These are phyloP conservation scores for Penicillium corylophilum DNA, from an alignment of 2,329 filamentous ascomycete species.

Conservation along the genomic window DNA sequence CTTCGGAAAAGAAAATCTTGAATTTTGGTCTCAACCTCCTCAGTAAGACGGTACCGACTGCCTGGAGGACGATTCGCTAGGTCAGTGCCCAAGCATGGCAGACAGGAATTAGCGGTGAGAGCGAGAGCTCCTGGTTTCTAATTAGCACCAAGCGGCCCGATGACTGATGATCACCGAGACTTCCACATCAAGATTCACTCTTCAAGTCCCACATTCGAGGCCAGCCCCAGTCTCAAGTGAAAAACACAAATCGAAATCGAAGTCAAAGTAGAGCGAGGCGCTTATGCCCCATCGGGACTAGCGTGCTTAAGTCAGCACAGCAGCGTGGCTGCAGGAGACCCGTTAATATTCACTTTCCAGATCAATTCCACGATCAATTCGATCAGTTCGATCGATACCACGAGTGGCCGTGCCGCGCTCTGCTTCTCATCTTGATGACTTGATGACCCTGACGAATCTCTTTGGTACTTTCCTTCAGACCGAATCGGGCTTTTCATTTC, in stretches of 20 bases:
- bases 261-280: constrained; percentile 10
- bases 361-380: constrained; percentile 1
- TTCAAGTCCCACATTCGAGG: not conserved
- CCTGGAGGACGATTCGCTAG: not conserved
- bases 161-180: not conserved
- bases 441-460: constrained; percentile 44
- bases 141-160: not conserved
- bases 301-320: constrained; percentile 14
- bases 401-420: constrained; percentile 17
- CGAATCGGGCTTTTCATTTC: constrained; percentile 10
- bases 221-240: not conserved
- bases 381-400: constrained; percentile 7
- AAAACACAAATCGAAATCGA: not conserved
- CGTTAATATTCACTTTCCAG: constrained; percentile 8
- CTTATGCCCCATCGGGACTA: constrained; percentile 19
- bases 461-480: constrained; percentile 32
- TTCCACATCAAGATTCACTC: not conserved
- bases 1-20: no score
- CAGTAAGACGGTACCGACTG: not conserved
- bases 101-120: constrained; percentile 11
- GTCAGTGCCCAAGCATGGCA: not conserved
- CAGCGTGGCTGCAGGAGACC: constrained; percentile 14
- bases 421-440: constrained; percentile 33
- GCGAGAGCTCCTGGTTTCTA: not conserved
- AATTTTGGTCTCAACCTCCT: no score